Conservation (phyloP, 2,329 filamentous ascomycete genomes). For the Claviceps arundinis region DNA sequence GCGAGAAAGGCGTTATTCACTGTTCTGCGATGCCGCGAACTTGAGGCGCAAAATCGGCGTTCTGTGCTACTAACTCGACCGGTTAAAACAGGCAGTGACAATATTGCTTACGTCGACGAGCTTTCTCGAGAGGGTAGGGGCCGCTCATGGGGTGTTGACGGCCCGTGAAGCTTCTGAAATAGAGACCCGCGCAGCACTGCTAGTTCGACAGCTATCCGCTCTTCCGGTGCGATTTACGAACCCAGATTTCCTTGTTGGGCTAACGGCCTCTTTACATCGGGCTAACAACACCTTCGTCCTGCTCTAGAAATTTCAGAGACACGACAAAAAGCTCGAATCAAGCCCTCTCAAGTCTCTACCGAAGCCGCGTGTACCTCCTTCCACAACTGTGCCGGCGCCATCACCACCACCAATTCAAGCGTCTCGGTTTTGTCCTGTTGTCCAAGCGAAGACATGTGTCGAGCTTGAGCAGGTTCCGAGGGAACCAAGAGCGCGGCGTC, state of each 20-base stretch:
- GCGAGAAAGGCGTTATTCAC: background rate
- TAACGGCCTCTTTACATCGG: background rate
- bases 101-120: constrained; percentile 11
- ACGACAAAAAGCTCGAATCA: background rate
- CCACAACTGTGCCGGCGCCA: background rate
- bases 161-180: constrained; percentile 11
- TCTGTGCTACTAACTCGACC: background rate
- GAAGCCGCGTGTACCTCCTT: background rate
- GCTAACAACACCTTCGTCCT: background rate
- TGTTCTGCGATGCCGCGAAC: background rate
- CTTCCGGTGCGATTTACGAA: constrained; percentile 9
- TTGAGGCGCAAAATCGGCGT: too few species aligned
- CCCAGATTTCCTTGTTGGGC: background rate
- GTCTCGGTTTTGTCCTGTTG: background rate
- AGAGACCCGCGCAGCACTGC: constrained; percentile 6
- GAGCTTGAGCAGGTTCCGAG: background rate
- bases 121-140: constrained; percentile 13
- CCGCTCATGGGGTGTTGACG: constrained; percentile 9
- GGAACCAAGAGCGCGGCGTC: background rate
- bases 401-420: background rate
- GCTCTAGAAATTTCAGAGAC: background rate
- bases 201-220: constrained; percentile 11
- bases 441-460: background rate
- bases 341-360: background rate
- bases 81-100: constrained; percentile 10